Evolutionary conservation across 306 rosid species (phyloP), one percentile per base, ranked within the genome.

Genomic region (Castanea crenata): DNA sequence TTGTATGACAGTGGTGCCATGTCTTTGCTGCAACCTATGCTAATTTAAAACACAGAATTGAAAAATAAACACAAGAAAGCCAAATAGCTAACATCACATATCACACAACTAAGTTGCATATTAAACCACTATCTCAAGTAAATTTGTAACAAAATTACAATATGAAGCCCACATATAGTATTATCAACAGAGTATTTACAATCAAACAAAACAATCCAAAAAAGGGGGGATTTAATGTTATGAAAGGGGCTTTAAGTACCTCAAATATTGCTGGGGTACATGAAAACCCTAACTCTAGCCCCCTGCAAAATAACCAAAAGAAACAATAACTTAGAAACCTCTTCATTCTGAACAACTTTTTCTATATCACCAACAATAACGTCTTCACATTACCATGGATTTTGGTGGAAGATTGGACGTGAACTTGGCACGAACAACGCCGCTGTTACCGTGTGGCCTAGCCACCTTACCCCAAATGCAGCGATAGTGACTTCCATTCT

Each of bases 391-490:
- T 91, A 94, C 99, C 97, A 92, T 94, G 74, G 97, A 91, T 83
- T 75, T 94, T 1, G 99, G 99, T 2, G 99, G 99, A 63, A 94
- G 86, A 54, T 94, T 92, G 49, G 99, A 92, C 74, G 81, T 94
- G 92, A 94, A 94, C 85, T 92, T 94, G 5, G 99, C 92, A 23
- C 97, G 94, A 63, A 94, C 96, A 49, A 94, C 57, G 4, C 99
- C 99, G 15, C 92, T 94, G 90, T 94, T 94, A 38, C 97, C 99
- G 0, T 92, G 99, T 3, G 99, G 92, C 90, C 97, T 89, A 7
- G 84, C 46, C 8, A 92, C 97, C 90, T 92, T 94, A 5, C 99
- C 99, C 97, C 97, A 94, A 41, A 92, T 85, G 90, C 99, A 92
- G 62, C 99, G 95, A 79, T 92, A 94, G 75, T 92, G 98, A 56